A percentile compares a stretch with the other conserved stretches of the same genome.
phyloP scores from a whole-genome alignment of 2,329 filamentous ascomycete species.

The Fusarium siculi region DNA sequence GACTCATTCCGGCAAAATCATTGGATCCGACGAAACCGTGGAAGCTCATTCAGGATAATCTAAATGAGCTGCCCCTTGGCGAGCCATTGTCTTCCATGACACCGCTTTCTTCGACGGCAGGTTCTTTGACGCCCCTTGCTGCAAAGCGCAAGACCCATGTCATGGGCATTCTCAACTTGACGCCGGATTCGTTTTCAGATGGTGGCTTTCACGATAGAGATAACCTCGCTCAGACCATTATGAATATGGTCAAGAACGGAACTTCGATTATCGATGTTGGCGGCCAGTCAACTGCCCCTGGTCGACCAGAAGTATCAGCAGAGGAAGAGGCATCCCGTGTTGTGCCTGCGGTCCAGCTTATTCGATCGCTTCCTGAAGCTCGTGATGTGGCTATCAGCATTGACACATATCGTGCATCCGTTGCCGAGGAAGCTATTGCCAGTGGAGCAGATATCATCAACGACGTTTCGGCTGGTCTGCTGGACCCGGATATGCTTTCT shows the following conservation, averaged over 20 bases:
- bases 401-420: conserved; percentile 89
- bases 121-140: conserved; percentile 68
- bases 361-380: conserved; percentile 74
- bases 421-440: conserved; percentile 79
- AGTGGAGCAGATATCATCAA: conserved; percentile 94
- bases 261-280: conserved; percentile 91
- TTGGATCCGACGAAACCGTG: conserved; percentile 65
- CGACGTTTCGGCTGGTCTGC: conserved; percentile 84
- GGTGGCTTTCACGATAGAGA: conserved; percentile 72
- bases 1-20: conserved; percentile 66
- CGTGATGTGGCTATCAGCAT: conserved; percentile 79
- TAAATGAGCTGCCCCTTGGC: conserved; percentile 66
- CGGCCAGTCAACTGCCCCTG: conserved; percentile 90
- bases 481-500: conserved; percentile 84
- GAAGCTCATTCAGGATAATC: conserved; percentile 69
- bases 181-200: conserved; percentile 97
- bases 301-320: conserved; percentile 72
- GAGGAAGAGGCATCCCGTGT: conserved; percentile 82
- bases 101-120: conserved; percentile 58
- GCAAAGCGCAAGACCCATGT: conserved; percentile 74
- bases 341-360: conserved; percentile 78
- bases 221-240: conserved; percentile 69
- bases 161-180: conserved; percentile 96
- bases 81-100: conserved; percentile 68
- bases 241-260: conserved; percentile 71